Evolutionary conservation across 768 basidiomycete species (phyloP).

Genomic region (Favolaschia claudopus): DNA sequence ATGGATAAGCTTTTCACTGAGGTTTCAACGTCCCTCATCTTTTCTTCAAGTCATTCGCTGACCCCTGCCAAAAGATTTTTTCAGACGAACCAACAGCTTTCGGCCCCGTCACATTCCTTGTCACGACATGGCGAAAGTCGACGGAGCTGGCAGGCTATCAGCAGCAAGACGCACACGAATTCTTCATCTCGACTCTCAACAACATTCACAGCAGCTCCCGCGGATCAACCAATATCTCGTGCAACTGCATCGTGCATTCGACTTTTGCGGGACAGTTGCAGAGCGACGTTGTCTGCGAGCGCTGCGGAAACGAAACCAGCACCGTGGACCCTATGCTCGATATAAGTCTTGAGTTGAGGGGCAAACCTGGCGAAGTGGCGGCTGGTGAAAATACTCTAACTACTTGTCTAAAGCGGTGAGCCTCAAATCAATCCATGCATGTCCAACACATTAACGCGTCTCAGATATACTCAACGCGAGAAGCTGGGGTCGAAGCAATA

Average conservation of each 20-base stretch:
- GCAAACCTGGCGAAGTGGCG: slow-evolving; percentile 50
- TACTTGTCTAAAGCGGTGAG: slow-evolving; percentile 81
- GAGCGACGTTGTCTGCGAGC: slow-evolving; percentile 87
- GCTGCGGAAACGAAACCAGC: slow-evolving; percentile 79
- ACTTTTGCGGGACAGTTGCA: slow-evolving; percentile 88
- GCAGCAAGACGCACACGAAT: slow-evolving; percentile 94
- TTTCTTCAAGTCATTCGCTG: background rate
- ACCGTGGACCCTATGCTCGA: slow-evolving; percentile 91
- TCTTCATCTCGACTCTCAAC: slow-evolving; percentile 82
- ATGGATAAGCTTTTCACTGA: slow-evolving; percentile 88
- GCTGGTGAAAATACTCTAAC: slow-evolving; percentile 71
- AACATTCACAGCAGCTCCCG: slow-evolving; percentile 84
- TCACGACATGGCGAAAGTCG: slow-evolving; percentile 82
- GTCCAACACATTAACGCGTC: slow-evolving; percentile 11
- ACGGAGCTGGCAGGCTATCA: slow-evolving; percentile 88
- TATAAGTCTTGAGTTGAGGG: slow-evolving; percentile 82
- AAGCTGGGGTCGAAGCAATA: slow-evolving; percentile 84
- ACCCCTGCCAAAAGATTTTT: slow-evolving; percentile 51
- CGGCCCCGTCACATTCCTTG: slow-evolving; percentile 83
- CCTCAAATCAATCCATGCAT: too few relatives aligned
- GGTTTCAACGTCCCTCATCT: slow-evolving; percentile 43
- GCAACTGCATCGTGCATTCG: slow-evolving; percentile 90
- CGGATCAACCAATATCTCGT: slow-evolving; percentile 76
- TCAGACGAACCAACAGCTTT: slow-evolving; percentile 66
- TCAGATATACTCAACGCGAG: slow-evolving; percentile 86